Percentiles rank a stretch among this genome's conserved stretches.
phyloP scores from a whole-genome alignment of 768 basidiomycete species.

The Auricularia sp. region DNA sequence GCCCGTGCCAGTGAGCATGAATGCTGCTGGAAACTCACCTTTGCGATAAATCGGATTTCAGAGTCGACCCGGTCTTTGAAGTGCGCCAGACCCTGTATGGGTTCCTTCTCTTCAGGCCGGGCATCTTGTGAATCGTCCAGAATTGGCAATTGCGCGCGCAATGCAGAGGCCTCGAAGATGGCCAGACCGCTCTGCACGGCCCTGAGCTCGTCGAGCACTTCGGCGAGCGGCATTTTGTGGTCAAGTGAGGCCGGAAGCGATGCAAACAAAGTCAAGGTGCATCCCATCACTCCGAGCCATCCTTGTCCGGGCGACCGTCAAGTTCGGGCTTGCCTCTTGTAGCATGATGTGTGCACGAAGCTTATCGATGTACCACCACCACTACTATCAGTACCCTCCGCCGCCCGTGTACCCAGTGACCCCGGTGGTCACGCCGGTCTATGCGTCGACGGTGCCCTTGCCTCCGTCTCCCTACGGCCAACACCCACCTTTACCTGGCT shows the following conservation, averaged over 20 bases:
- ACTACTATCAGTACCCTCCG: background rate
- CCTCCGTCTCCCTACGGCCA: background rate
- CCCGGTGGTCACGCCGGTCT: background rate
- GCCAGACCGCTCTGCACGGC: background rate
- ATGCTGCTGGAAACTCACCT: background rate
- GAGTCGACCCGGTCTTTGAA: conserved; percentile 5
- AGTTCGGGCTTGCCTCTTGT: background rate
- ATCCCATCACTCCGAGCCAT: too few species aligned
- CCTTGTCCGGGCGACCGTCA: background rate
- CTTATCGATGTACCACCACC: background rate
- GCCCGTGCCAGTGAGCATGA: background rate
- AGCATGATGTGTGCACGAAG: background rate
- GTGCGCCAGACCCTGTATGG: conserved; percentile 1
- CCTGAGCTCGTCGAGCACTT: background rate
- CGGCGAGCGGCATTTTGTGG: background rate
- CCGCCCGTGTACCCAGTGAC: background rate
- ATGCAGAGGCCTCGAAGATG: background rate
- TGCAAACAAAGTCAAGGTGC: background rate
- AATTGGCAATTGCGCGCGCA: background rate
- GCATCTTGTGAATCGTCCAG: conserved; percentile 6
- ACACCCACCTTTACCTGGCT: background rate
- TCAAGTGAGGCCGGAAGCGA: background rate
- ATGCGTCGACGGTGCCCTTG: background rate
- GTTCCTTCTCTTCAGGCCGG: background rate
- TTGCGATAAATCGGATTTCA: conserved; percentile 4